phyloP scores from a whole-genome alignment of 371 early-diverging fungal genomes.

The Chytridium lagenaria region DNA sequence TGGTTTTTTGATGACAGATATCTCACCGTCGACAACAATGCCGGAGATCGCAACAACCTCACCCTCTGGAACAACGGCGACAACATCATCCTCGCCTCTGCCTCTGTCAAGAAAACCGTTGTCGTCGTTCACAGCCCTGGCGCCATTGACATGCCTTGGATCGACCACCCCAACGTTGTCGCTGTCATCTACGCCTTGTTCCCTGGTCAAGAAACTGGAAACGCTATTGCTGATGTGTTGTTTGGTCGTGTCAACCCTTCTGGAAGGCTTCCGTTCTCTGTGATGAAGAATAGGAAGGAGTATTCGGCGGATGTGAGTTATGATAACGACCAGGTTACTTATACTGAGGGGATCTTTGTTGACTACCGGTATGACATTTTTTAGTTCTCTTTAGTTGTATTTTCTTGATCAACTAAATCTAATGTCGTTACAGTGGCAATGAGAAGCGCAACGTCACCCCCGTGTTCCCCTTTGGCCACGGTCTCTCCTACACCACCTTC shows the following conservation, averaged over 20 bases:
- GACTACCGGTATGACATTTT: too few species aligned
- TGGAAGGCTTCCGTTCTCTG: constrained; percentile 67
- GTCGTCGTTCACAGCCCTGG: constrained; percentile 68
- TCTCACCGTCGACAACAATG: constrained; percentile 41
- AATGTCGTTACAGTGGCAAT: constrained; percentile 65
- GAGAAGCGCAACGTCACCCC: constrained; percentile 59
- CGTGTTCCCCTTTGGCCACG: constrained; percentile 66
- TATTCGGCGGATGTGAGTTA: constrained; percentile 51
- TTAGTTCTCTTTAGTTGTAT: too few species aligned
- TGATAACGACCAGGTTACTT: constrained; percentile 43
- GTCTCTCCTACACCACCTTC: constrained; percentile 69
- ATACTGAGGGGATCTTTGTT: constrained; percentile 61
- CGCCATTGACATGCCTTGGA: constrained; percentile 58
- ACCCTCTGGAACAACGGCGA: constrained; percentile 65
- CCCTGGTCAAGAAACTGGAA: constrained; percentile 66
- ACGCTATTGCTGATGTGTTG: constrained; percentile 65
- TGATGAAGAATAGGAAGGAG: constrained; percentile 49
- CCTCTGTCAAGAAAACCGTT: constrained; percentile 60
- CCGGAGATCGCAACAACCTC: constrained; percentile 59
- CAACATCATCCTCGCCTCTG: constrained; percentile 57
- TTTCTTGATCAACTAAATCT: too few species aligned
- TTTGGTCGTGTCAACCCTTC: constrained; percentile 70
- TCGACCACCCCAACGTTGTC: constrained; percentile 61
- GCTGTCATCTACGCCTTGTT: constrained; percentile 61
- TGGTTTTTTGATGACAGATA: constrained; percentile 7